Evolutionary conservation across 768 basidiomycete genomes (phyloP).

Genomic region (Auricularia cornea): DNA sequence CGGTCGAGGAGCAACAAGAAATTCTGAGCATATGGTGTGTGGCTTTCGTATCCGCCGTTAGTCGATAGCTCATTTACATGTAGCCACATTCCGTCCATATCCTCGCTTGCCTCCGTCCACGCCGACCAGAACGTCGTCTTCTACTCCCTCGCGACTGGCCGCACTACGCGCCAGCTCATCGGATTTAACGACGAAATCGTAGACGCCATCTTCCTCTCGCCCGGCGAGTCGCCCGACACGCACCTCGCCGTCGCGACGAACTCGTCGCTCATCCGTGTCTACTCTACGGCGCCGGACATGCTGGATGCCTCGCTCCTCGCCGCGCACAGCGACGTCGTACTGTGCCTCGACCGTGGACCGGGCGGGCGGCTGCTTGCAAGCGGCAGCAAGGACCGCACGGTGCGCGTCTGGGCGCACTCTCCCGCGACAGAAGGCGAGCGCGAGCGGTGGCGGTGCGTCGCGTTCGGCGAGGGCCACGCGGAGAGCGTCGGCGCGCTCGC

Average conservation of each 20-base stretch:
- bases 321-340: conserved; percentile 87
- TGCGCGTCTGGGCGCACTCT: conserved; percentile 65
- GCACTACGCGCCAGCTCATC: conserved; percentile 71
- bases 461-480: conserved; percentile 85
- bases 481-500: conserved; percentile 90
- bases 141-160: conserved; percentile 63
- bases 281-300: conserved; percentile 46
- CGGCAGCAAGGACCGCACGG: conserved; percentile 88
- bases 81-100: conserved; percentile 61
- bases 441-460: conserved; percentile 64
- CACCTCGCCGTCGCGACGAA: conserved; percentile 95
- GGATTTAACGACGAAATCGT: conserved; percentile 99
- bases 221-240: conserved; percentile 41
- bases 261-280: conserved; percentile 88
- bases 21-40: conserved; percentile 29
- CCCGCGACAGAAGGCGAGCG: conserved; percentile 23
- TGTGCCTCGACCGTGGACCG: conserved; percentile 65
- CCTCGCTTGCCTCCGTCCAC: conserved; percentile 72
- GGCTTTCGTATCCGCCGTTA: neutral
- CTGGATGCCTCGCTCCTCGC: conserved; percentile 80
- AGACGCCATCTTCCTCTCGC: conserved; percentile 70
- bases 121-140: conserved; percentile 97
- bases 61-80: conserved; percentile 9
- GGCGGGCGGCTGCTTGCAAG: conserved; percentile 72
- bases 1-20: conserved; percentile 74